These are phyloP conservation scores for Plantago major DNA, from an alignment of 257 asterid species.

Conservation along the genomic window DNA sequence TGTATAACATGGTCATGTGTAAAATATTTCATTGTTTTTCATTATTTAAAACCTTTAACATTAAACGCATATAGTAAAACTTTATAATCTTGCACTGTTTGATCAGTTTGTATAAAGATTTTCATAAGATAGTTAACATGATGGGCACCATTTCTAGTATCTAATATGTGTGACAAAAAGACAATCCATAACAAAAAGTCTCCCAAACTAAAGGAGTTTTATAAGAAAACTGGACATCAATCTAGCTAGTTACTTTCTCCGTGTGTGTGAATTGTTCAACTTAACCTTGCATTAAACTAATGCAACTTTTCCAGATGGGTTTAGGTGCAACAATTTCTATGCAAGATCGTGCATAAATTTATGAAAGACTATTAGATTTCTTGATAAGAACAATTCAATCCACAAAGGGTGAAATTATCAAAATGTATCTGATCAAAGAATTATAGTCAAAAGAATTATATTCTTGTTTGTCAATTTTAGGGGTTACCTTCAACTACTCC, in stretches of 20 bases:
- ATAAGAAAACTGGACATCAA: not conserved
- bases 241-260: conserved; percentile 3
- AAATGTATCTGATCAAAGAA: not conserved
- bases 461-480: not conserved
- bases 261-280: not conserved
- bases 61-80: too few species aligned
- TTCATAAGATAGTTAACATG: too few species aligned
- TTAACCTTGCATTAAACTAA: not conserved
- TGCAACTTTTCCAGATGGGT: not conserved
- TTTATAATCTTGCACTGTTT: too few species aligned
- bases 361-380: not conserved
- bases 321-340: too few species aligned
- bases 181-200: too few species aligned
- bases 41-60: too few species aligned
- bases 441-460: not conserved
- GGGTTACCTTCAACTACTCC: conserved; percentile 1
- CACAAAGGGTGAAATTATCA: not conserved
- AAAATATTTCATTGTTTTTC: too few species aligned
- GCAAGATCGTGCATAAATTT: not conserved
- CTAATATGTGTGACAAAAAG: too few species aligned
- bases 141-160: too few species aligned
- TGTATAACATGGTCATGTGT: too few species aligned
- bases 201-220: too few species aligned
- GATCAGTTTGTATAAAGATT: too few species aligned
- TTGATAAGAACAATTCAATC: not conserved